phyloP scores from a whole-genome alignment of 257 asterid genomes.

The Penstemon davidsonii region DNA sequence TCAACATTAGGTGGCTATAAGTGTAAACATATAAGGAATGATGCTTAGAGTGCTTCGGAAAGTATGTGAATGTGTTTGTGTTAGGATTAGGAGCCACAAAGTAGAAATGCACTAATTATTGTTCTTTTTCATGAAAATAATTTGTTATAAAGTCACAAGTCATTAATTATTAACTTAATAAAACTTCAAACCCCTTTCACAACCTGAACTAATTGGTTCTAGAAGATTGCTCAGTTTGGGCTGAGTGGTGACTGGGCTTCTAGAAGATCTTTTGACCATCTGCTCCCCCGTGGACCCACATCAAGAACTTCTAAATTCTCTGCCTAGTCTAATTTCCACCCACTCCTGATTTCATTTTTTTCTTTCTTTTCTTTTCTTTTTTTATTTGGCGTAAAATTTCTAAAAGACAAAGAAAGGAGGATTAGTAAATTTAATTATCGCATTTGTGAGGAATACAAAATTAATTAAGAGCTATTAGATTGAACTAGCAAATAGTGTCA shows the following conservation, averaged over 20 bases:
- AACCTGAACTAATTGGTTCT: neutral
- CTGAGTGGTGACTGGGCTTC: conserved; percentile 5
- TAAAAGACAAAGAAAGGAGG: neutral
- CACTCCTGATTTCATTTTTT: neutral
- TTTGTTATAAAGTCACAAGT: neutral
- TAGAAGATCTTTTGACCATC: neutral
- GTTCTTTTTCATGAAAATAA: neutral
- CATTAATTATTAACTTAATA: neutral
- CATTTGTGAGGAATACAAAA: too few species aligned
- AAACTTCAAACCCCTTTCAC: neutral
- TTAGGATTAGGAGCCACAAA: neutral
- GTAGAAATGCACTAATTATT: neutral
- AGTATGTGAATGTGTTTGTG: neutral
- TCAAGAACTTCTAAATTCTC: conserved; percentile 7
- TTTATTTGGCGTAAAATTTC: too few species aligned
- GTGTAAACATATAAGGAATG: neutral
- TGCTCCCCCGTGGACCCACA: neutral
- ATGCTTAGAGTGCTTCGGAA: too few species aligned
- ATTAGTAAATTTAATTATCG: neutral
- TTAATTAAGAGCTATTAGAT: too few species aligned
- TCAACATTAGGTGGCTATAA: neutral
- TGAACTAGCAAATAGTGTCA: too few species aligned
- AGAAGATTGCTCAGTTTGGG: neutral
- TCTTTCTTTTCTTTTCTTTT: too few species aligned
- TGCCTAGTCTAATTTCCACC: conserved; percentile 13